Percentiles rank a stretch among this genome's conserved stretches.
Evolutionary conservation across 345 rosid species (phyloP).

Genomic region (Kandelia obovata): DNA sequence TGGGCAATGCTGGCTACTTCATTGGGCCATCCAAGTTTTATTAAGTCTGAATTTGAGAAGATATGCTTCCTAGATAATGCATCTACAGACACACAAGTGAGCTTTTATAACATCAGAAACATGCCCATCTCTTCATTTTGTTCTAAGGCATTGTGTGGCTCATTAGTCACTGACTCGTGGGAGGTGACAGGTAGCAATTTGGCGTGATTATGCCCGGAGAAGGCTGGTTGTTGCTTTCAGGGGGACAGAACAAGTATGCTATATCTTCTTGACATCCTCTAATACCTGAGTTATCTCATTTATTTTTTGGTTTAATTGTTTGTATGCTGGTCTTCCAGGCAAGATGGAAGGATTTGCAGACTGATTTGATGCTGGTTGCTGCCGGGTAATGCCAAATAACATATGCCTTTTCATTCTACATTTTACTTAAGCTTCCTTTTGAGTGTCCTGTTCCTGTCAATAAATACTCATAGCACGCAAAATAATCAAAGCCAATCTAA

Average conservation of each 20-base stretch:
- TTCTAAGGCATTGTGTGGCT: not conserved
- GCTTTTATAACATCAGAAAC: constrained; percentile 16
- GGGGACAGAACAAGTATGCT: constrained; percentile 91
- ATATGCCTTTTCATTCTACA: constrained; percentile 8
- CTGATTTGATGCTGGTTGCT: constrained; percentile 88
- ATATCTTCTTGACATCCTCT: constrained; percentile 16
- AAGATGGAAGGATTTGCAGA: constrained; percentile 89
- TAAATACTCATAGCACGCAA: too few relatives aligned
- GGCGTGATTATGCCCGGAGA: constrained; percentile 83
- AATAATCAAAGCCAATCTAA: too few relatives aligned
- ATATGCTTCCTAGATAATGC: constrained; percentile 80
- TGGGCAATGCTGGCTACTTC: constrained; percentile 99
- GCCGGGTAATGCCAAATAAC: constrained; percentile 58
- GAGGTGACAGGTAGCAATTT: constrained; percentile 73
- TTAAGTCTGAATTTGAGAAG: constrained; percentile 95
- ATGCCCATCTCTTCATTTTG: not conserved
- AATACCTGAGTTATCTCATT: not conserved
- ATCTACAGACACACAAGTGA: constrained; percentile 86
- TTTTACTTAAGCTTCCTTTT: not conserved
- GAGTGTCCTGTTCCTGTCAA: too few relatives aligned
- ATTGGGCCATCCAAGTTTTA: constrained; percentile 89
- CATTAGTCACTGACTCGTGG: constrained; percentile 26
- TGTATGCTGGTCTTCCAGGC: constrained; percentile 41
- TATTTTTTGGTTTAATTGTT: constrained; percentile 18
- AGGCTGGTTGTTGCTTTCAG: constrained; percentile 88